These are phyloP conservation scores for Prunus yedoensis DNA, from an alignment of 331 rosid genomes.

Conservation along the genomic window DNA sequence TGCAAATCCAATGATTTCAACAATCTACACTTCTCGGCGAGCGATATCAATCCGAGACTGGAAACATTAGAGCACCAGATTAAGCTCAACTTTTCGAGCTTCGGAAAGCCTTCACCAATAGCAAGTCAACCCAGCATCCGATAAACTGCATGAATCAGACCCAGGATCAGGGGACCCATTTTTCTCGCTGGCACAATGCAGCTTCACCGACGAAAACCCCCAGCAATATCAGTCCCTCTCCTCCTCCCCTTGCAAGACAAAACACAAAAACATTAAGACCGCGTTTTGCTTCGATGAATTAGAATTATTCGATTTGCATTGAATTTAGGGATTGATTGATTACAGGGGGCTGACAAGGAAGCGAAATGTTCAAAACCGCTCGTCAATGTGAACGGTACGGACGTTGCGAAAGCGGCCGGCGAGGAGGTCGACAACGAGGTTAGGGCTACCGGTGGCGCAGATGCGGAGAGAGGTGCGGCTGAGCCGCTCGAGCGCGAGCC, in stretches of 20 bases:
- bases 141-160: constrained; percentile 51
- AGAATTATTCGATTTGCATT: neutral
- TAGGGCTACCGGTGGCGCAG: constrained; percentile 79
- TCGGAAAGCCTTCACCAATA: constrained; percentile 71
- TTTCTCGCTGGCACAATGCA: constrained; percentile 26
- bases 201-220: constrained; percentile 34
- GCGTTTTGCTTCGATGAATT: neutral
- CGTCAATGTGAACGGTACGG: constrained; percentile 65
- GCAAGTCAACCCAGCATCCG: constrained; percentile 69
- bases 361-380: constrained; percentile 64
- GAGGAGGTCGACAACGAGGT: constrained; percentile 54
- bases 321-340: constrained; percentile 21
- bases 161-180: constrained; percentile 45
- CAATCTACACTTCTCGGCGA: constrained; percentile 51
- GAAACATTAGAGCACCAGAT: constrained; percentile 89
- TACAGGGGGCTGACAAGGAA: constrained; percentile 54
- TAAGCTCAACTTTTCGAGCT: constrained; percentile 74
- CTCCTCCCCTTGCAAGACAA: constrained; percentile 15
- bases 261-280: neutral
- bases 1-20: constrained; percentile 86
- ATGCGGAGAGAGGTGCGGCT: constrained; percentile 69
- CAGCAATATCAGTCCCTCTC: constrained; percentile 34
- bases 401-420: constrained; percentile 67
- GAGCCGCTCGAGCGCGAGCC: constrained; percentile 85
- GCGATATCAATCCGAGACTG: constrained; percentile 57